Evolutionary conservation across 2,329 filamentous ascomycete species (phyloP).

Genomic region (Hymenotorrendiella dingleyae): DNA sequence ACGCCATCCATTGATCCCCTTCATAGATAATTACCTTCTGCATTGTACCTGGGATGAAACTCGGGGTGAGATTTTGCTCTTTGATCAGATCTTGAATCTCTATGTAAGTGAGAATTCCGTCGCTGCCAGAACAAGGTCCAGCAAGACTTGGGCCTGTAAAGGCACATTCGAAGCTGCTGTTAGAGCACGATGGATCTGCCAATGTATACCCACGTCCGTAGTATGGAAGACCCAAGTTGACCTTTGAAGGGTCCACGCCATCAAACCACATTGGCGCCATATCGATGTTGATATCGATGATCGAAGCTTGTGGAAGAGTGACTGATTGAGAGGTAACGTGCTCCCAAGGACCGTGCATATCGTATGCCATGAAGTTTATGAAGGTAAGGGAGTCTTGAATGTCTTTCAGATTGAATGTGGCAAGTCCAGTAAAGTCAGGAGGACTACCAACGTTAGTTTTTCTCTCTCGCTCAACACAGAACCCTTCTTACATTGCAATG

Average conservation of each 20-base stretch:
- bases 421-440: slow-evolving; percentile 29
- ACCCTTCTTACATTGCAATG: slow-evolving; percentile 30
- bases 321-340: slow-evolving; percentile 26
- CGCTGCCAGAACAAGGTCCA: slow-evolving; percentile 27
- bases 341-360: slow-evolving; percentile 40
- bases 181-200: slow-evolving; percentile 18
- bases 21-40: slow-evolving; percentile 27
- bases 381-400: slow-evolving; percentile 28
- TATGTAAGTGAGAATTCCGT: slow-evolving; percentile 28
- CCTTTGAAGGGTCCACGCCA: slow-evolving; percentile 34
- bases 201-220: slow-evolving; percentile 43
- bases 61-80: slow-evolving; percentile 18
- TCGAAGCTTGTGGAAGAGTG: slow-evolving; percentile 36
- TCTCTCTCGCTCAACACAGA: neutral
- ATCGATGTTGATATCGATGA: slow-evolving; percentile 36
- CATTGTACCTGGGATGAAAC: slow-evolving; percentile 19
- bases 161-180: slow-evolving; percentile 23
- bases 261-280: slow-evolving; percentile 38
- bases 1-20: slow-evolving; percentile 37
- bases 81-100: slow-evolving; percentile 31
- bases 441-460: slow-evolving; percentile 18
- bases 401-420: slow-evolving; percentile 26
- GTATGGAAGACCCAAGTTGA: slow-evolving; percentile 42
- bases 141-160: slow-evolving; percentile 18
- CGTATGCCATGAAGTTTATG: slow-evolving; percentile 33